A percentile compares a stretch with the other conserved stretches of the same genome.
Conservation (phyloP, 352 stramenopile species). For the Globisporangium middletonii region DNA sequence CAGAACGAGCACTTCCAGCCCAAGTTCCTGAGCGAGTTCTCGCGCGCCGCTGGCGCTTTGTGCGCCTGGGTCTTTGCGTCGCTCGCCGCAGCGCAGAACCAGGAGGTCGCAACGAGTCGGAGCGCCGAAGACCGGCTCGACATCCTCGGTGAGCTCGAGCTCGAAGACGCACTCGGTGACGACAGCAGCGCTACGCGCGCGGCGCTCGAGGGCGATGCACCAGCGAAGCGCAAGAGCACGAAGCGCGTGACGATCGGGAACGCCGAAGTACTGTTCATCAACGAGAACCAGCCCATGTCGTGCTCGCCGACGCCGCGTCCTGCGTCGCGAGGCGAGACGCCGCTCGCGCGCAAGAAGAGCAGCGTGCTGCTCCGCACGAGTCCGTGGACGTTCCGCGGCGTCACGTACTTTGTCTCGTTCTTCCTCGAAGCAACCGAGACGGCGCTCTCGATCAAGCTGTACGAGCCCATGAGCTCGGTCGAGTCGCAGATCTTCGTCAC, state of each 20-base stretch:
- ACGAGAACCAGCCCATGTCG: slow-evolving; percentile 56
- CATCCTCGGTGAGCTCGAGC: slow-evolving; percentile 50
- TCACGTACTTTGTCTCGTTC: slow-evolving; percentile 82
- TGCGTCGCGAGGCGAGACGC: slow-evolving; percentile 2
- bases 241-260: slow-evolving; percentile 65
- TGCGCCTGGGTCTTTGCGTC: slow-evolving; percentile 63
- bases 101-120: slow-evolving; percentile 19
- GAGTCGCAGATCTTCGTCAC: slow-evolving; percentile 67
- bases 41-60: slow-evolving; percentile 36
- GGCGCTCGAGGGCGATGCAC: neutral
- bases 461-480: slow-evolving; percentile 72
- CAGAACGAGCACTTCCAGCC: slow-evolving; percentile 73
- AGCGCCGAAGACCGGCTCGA: slow-evolving; percentile 43
- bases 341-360: slow-evolving; percentile 1
- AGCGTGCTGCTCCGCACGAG: slow-evolving; percentile 49
- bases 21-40: slow-evolving; percentile 47
- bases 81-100: slow-evolving; percentile 28
- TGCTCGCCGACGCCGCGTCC: slow-evolving; percentile 12
- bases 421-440: slow-evolving; percentile 38
- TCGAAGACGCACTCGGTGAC: slow-evolving; percentile 22
- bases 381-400: slow-evolving; percentile 55
- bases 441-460: slow-evolving; percentile 64
- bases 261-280: slow-evolving; percentile 64
- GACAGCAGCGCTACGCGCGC: neutral
- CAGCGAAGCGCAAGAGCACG: slow-evolving; percentile 19